These are phyloP conservation scores for Papiliotrema nemorosa DNA, from an alignment of 1,284 basidiomycete genomes.

Conservation along the genomic window DNA sequence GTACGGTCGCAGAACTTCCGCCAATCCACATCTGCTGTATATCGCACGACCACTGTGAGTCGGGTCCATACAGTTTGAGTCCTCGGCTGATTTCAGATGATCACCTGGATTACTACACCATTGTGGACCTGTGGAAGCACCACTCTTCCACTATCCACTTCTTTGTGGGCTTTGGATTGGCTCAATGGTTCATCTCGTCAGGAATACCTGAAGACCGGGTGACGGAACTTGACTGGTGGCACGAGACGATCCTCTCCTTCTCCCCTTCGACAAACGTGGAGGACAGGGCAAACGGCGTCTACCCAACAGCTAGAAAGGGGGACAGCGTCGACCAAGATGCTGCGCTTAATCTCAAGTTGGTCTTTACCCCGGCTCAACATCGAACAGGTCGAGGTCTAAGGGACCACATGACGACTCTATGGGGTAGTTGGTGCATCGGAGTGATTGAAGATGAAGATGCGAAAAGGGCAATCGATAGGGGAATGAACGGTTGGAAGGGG, in stretches of 20 bases:
- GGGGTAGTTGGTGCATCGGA: conserved; percentile 48
- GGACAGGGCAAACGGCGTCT: too few relatives aligned
- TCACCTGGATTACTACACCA: conserved; percentile 48
- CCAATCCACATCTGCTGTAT: conserved; percentile 44
- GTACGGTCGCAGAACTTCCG: conserved; percentile 41
- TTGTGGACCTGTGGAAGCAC: conserved; percentile 45
- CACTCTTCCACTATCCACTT: conserved; percentile 43
- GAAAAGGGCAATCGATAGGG: conserved; percentile 11
- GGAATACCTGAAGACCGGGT: conserved; percentile 39
- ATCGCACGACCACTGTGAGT: conserved; percentile 48
- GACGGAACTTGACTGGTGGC: conserved; percentile 49
- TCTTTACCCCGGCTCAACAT: conserved; percentile 48
- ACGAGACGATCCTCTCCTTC: conserved; percentile 41
- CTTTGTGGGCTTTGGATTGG: conserved; percentile 45
- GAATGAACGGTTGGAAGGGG: conserved; percentile 32
- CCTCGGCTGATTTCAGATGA: conserved; percentile 33
- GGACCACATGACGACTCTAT: conserved; percentile 48
- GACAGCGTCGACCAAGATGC: conserved; percentile 4
- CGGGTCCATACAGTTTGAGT: background rate
- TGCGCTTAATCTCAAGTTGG: conserved; percentile 37
- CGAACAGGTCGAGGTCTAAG: conserved; percentile 43
- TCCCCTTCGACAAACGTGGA: conserved; percentile 7
- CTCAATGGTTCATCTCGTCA: conserved; percentile 40
- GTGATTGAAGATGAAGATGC: conserved; percentile 30
- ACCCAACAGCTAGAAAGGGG: too few relatives aligned